Evolutionary conservation across 164 flowering plant species (phyloP), one percentile per base, ranked within the genome.

Genomic region (Santalum album): DNA sequence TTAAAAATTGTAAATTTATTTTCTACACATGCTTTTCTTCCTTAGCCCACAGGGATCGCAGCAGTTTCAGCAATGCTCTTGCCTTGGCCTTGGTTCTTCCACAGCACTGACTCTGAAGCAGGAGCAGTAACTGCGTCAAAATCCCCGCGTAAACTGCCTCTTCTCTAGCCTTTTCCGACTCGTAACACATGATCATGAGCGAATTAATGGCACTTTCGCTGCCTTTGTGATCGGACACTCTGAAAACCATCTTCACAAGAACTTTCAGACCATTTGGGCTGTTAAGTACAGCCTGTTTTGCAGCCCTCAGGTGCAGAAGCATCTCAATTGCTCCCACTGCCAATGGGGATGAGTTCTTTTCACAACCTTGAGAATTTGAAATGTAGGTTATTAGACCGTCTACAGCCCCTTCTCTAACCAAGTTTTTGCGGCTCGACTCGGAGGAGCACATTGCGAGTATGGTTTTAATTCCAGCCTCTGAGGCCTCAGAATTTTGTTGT

Each of bases 91-190:
- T 86, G 22, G 69, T 70, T 61, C 75, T 71, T 19, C 53, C 58
- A 60, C 67, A 63, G 22, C 86, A 81, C 65, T 83, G 86, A 69
- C 87, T 83, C 66, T 83, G 90, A 12, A 86, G 62, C 1, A 86
- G 78, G 50, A 86, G 54, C 46, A 86, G 60, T 58, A 83, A 51
- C 71, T 83, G 87, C 9, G 74, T 76, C 69, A 86, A 60, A 15
- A 79, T 70, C 19, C 95, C 90, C 6, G 54, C 74, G 23, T 39
- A 19, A 35, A 86, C 67, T 0, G 81, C 90, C 19, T 64, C 76
- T 35, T 80, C 81, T 27, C 80, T 48, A 17, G 62, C 75, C 42
- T 22, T 23, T 12, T 50, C 17, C 0, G 77, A 74, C 7, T 66
- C 80, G n/a, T 17, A 5, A 54, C 86, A 86, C 12, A 83, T 11